These are phyloP conservation scores for Aspergillus sp. DNA, from an alignment of 2,329 filamentous ascomycete species.

Conservation along the genomic window DNA sequence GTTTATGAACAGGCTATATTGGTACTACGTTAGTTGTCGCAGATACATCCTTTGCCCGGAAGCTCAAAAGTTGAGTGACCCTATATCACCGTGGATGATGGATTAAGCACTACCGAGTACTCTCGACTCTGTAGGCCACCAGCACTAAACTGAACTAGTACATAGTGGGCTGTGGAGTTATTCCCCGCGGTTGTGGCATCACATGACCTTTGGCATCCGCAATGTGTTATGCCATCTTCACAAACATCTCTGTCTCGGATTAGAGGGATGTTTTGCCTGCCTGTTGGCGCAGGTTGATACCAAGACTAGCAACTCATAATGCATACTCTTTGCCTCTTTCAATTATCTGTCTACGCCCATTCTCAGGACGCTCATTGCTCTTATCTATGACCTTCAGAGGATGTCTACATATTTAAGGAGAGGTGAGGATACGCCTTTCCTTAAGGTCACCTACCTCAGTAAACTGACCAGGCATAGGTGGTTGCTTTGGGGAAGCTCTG, in stretches of 20 bases:
- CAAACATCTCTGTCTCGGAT: background rate
- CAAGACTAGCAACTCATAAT: conserved; percentile 21
- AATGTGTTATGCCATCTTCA: background rate
- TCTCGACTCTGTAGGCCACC: too few species aligned
- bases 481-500: conserved; percentile 5
- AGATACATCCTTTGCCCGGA: too few species aligned
- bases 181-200: background rate
- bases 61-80: too few species aligned
- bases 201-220: conserved; percentile 3
- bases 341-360: conserved; percentile 21
- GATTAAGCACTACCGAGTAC: too few species aligned
- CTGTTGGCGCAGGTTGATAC: background rate
- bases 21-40: too few species aligned
- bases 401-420: conserved; percentile 25
- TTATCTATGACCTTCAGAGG: conserved; percentile 15
- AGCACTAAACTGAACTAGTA: too few species aligned
- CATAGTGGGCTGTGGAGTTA: too few species aligned
- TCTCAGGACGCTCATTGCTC: conserved; percentile 19
- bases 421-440: background rate
- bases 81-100: too few species aligned
- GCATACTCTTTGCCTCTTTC: conserved; percentile 21
- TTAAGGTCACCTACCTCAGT: background rate
- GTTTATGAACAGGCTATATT: too few species aligned
- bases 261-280: background rate
- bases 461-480: conserved; percentile 5